Conservation (phyloP, 306 rosid genomes). For the Spatholobus suberectus region DNA sequence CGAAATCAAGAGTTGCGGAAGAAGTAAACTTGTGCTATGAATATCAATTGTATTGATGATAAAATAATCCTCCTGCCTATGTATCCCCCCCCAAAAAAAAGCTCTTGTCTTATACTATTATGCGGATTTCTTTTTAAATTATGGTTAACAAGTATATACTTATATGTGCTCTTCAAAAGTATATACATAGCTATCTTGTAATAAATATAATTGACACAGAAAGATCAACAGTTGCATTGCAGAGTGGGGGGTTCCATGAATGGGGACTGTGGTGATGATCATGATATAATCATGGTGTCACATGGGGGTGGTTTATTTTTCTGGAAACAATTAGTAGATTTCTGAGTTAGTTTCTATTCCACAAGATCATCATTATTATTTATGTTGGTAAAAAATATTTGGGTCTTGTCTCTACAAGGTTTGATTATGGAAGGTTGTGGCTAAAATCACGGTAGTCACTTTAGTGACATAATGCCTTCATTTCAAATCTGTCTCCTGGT, state of each 20-base stretch:
- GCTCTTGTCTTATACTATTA: neutral
- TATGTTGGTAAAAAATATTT: neutral
- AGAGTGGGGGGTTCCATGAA: slow-evolving; percentile 5
- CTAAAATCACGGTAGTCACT: neutral
- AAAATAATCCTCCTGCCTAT: neutral
- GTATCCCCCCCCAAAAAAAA: neutral
- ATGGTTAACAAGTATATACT: neutral
- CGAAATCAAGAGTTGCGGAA: neutral
- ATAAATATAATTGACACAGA: neutral
- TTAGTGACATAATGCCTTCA: neutral
- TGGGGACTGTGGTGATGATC: neutral
- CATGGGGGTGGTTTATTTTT: neutral
- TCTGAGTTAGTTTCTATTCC: neutral
- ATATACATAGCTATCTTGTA: neutral
- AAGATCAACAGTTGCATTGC: neutral
- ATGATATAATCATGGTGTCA: neutral
- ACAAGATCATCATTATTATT: neutral
- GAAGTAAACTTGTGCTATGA: neutral
- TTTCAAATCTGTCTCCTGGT: neutral
- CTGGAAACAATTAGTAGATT: neutral
- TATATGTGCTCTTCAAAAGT: neutral
- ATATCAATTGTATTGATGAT: neutral
- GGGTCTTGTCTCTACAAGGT: neutral
- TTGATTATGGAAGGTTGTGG: neutral
- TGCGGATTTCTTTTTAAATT: neutral